These are phyloP conservation scores for Globisporangium mamillatum DNA, from an alignment of 352 stramenopile genomes.

Conservation along the genomic window DNA sequence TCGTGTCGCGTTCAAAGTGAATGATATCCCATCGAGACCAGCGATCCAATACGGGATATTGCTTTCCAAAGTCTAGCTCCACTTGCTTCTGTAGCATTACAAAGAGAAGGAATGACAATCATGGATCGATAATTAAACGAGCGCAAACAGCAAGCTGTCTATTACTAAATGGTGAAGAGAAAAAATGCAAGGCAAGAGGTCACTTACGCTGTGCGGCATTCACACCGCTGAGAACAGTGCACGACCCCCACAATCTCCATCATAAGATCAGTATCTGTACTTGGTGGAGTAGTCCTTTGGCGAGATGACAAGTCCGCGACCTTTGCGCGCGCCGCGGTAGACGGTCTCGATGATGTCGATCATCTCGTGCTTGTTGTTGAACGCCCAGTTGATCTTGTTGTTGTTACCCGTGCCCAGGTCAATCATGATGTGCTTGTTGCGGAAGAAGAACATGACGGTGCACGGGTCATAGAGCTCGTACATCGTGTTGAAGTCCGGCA, in stretches of 20 bases:
- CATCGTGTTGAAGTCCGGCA: conserved; percentile 99
- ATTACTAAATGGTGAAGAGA: background rate
- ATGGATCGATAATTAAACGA: background rate
- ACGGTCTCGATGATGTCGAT: conserved; percentile 99
- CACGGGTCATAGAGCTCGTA: conserved; percentile 99
- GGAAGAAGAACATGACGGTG: conserved; percentile 99
- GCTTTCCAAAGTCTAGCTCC: background rate
- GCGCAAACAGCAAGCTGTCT: background rate
- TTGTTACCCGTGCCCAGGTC: conserved; percentile 99
- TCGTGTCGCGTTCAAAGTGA: background rate
- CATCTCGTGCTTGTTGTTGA: conserved; percentile 97
- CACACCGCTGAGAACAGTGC: background rate
- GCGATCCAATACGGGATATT: background rate
- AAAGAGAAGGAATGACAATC: background rate
- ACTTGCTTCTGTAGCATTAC: background rate
- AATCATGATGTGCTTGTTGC: conserved; percentile 99
- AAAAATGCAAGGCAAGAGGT: conserved; percentile 4
- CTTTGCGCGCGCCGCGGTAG: conserved; percentile 97
- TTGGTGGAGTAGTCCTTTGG: conserved; percentile 99
- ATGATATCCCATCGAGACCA: background rate
- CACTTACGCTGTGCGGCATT: background rate
- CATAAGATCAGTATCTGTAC: conserved; percentile 91
- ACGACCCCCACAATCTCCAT: background rate
- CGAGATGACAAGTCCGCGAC: conserved; percentile 96
- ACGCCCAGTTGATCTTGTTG: conserved; percentile 99